Percentiles rank a stretch among this genome's conserved stretches.
Conservation (phyloP, 306 rosid species). For the Vigna nakashimae region DNA sequence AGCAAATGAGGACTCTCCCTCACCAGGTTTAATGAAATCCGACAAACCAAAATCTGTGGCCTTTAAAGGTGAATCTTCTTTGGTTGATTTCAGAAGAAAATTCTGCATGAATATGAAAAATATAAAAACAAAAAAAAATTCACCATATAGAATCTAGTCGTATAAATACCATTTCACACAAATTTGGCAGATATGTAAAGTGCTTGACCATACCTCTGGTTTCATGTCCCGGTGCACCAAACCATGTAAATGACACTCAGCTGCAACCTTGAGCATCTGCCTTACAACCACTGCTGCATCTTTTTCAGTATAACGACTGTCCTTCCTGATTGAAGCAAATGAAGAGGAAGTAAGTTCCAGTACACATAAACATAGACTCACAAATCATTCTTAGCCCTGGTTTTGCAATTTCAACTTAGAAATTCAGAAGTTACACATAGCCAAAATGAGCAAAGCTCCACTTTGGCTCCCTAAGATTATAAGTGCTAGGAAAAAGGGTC, state of each 20-base stretch:
- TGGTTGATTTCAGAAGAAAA: conserved; percentile 78
- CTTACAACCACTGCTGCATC: conserved; percentile 89
- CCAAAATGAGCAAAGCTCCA: conserved; percentile 5
- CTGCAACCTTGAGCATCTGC: conserved; percentile 93
- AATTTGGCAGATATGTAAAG: conserved; percentile 14
- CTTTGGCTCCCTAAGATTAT: not conserved
- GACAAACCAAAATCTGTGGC: conserved; percentile 93
- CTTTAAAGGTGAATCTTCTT: conserved; percentile 67
- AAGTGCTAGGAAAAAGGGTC: not conserved
- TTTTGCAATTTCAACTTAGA: conserved; percentile 9
- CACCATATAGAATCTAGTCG: conserved; percentile 17
- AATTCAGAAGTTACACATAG: conserved; percentile 5
- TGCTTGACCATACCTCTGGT: conserved; percentile 68
- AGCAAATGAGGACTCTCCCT: conserved; percentile 15
- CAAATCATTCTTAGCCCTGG: not conserved
- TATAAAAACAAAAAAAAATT: not conserved
- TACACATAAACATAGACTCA: not conserved
- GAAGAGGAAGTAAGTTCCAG: conserved; percentile 24
- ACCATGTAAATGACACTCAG: conserved; percentile 87
- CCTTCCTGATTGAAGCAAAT: conserved; percentile 66
- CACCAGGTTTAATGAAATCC: conserved; percentile 83
- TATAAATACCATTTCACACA: conserved; percentile 11
- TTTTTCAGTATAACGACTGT: conserved; percentile 78
- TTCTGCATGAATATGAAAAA: conserved; percentile 58
- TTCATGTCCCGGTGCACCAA: conserved; percentile 93